These are phyloP conservation scores for Irpex sp. DNA, from an alignment of 1,284 basidiomycete species.

Conservation along the genomic window DNA sequence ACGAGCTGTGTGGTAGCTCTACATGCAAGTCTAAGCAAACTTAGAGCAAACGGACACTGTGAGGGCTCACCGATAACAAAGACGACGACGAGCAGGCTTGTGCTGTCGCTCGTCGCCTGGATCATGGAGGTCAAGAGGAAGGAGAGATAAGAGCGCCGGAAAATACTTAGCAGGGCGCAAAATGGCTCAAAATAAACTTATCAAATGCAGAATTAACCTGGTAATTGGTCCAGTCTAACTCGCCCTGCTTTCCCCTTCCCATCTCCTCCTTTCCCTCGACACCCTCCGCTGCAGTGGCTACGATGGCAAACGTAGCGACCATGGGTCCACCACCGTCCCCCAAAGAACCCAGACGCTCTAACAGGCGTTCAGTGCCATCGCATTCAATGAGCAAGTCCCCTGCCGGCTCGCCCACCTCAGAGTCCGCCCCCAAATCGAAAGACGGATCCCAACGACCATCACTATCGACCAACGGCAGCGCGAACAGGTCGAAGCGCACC, in stretches of 20 bases:
- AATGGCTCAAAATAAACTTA: conserved; percentile 6
- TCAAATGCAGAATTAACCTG: conserved; percentile 11
- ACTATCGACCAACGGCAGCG: conserved; percentile 39
- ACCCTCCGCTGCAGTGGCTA: conserved; percentile 8
- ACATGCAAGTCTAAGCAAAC: background rate
- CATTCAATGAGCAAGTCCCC: conserved; percentile 70
- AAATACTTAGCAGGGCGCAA: background rate
- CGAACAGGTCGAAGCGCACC: conserved; percentile 52
- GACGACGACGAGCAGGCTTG: background rate
- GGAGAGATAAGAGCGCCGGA: background rate
- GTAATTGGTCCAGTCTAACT: conserved; percentile 10
- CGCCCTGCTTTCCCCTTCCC: conserved; percentile 11
- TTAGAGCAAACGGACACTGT: background rate
- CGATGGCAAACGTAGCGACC: conserved; percentile 29
- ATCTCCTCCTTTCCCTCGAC: conserved; percentile 18
- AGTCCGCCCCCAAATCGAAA: conserved; percentile 39
- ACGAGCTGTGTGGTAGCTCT: too few species aligned
- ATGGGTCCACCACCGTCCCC: conserved; percentile 79
- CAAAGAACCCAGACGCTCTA: conserved; percentile 72
- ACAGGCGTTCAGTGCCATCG: conserved; percentile 64
- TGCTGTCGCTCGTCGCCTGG: background rate
- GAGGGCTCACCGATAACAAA: background rate
- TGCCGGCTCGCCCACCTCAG: conserved; percentile 57
- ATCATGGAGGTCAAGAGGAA: background rate
- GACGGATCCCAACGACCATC: conserved; percentile 40